Evolutionary conservation across 2,329 filamentous ascomycete species (phyloP).

Genomic region (Alternaria ventricosa): DNA sequence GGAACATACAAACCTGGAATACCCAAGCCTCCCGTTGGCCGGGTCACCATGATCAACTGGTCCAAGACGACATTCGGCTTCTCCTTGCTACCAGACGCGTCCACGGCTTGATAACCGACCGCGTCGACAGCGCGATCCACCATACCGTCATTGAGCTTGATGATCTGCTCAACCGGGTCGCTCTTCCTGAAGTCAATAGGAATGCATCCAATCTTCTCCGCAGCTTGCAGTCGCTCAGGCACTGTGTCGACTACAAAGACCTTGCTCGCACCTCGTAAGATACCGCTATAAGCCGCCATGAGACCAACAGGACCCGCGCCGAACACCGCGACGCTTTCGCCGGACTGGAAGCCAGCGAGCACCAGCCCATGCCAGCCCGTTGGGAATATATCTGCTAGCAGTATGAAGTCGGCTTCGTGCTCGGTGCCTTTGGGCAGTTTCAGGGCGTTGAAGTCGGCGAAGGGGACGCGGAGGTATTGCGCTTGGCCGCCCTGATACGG

Average conservation of each 20-base stretch:
- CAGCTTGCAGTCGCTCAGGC: conserved; percentile 63
- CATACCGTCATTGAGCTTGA: conserved; percentile 64
- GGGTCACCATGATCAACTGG: conserved; percentile 68
- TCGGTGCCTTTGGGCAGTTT: conserved; percentile 66
- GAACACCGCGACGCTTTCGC: conserved; percentile 69
- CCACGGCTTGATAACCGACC: conserved; percentile 69
- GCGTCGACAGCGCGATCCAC: conserved; percentile 70
- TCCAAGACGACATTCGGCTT: conserved; percentile 69
- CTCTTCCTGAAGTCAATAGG: conserved; percentile 67
- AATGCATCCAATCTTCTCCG: conserved; percentile 67
- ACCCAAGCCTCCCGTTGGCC: conserved; percentile 66
- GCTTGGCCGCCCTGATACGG: conserved; percentile 64
- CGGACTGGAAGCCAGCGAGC: conserved; percentile 65
- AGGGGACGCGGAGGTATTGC: conserved; percentile 69
- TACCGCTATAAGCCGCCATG: conserved; percentile 70
- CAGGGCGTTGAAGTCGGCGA: conserved; percentile 71
- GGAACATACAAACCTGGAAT: conserved; percentile 64
- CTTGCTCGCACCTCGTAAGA: conserved; percentile 65
- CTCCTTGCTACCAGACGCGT: conserved; percentile 62
- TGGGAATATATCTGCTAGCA: conserved; percentile 59
- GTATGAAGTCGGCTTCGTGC: conserved; percentile 66
- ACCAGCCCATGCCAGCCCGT: conserved; percentile 65
- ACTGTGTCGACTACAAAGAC: conserved; percentile 71
- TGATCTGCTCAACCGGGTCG: conserved; percentile 67
- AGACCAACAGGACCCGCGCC: conserved; percentile 68